phyloP scores from a whole-genome alignment of 1,284 basidiomycete species.

The Leccinum griseonigrum region DNA sequence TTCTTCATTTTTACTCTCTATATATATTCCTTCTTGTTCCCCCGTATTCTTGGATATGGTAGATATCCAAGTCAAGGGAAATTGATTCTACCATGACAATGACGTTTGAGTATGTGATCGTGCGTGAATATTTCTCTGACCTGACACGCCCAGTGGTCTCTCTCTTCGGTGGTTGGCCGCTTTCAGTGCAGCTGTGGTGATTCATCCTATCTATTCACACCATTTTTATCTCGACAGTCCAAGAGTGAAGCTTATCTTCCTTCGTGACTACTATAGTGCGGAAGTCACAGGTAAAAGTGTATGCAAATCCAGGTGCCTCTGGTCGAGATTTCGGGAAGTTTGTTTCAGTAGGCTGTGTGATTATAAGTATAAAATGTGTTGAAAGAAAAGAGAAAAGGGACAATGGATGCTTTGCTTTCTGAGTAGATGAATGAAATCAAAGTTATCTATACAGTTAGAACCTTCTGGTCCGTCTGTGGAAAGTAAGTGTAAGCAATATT shows the following conservation, averaged over 20 bases:
- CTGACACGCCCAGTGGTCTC: background rate
- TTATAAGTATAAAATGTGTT: no score
- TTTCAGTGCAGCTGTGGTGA: background rate
- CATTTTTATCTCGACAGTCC: background rate
- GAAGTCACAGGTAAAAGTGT: background rate
- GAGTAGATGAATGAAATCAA: no score
- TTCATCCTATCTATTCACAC: background rate
- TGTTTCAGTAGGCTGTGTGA: background rate
- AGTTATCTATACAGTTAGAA: no score
- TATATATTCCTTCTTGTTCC: background rate
- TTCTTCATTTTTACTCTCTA: background rate
- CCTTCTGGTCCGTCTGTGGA: background rate
- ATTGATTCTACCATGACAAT: background rate
- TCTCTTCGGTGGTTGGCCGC: background rate
- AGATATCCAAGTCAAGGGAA: background rate
- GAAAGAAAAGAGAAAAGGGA: no score
- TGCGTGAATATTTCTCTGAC: background rate
- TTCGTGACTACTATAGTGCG: background rate
- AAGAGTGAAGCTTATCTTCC: background rate
- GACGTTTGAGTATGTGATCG: background rate
- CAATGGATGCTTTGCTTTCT: no score
- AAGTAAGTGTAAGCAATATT: background rate
- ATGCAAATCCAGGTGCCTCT: background rate
- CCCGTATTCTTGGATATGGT: background rate
- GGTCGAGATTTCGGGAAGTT: background rate